phyloP scores from a whole-genome alignment of 2,329 filamentous ascomycete genomes.

The Sporothrix dimorphospora region DNA sequence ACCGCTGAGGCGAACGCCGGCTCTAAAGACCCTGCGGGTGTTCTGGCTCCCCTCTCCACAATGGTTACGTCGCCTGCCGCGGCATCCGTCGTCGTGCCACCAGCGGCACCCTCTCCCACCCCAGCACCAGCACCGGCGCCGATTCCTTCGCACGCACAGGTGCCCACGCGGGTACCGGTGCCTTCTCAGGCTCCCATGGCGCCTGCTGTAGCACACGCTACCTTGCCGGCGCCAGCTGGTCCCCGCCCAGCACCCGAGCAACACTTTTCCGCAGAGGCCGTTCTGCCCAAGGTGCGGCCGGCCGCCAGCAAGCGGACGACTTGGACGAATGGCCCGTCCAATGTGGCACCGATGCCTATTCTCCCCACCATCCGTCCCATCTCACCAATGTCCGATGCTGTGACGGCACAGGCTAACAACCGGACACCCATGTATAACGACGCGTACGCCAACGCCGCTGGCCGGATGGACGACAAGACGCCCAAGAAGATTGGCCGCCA shows the following conservation, averaged over 20 bases:
- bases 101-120: background rate
- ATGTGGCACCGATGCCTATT: slow-evolving; percentile 90
- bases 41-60: slow-evolving; percentile 10
- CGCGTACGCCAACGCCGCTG: slow-evolving; percentile 48
- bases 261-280: slow-evolving; percentile 46
- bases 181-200: slow-evolving; percentile 15
- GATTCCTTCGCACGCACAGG: slow-evolving; percentile 22
- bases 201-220: background rate
- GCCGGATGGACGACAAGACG: slow-evolving; percentile 62
- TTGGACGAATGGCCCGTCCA: slow-evolving; percentile 83
- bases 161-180: slow-evolving; percentile 23
- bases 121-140: slow-evolving; percentile 19
- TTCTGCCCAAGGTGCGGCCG: slow-evolving; percentile 50
- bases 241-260: slow-evolving; percentile 36
- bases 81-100: background rate
- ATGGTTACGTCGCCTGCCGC: slow-evolving; percentile 8
- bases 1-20: slow-evolving; percentile 49
- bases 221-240: slow-evolving; percentile 26
- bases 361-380: slow-evolving; percentile 92
- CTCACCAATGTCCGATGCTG: slow-evolving; percentile 91
- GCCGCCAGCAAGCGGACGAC: slow-evolving; percentile 80
- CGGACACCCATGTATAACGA: slow-evolving; percentile 60
- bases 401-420: slow-evolving; percentile 83
- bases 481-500: slow-evolving; percentile 94
- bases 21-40: slow-evolving; percentile 23